A percentile compares a stretch with the other conserved stretches of the same genome.
Evolutionary conservation across 495 filamentous ascomycete species (phyloP).

Genomic region (Wilcoxina mikolae): DNA sequence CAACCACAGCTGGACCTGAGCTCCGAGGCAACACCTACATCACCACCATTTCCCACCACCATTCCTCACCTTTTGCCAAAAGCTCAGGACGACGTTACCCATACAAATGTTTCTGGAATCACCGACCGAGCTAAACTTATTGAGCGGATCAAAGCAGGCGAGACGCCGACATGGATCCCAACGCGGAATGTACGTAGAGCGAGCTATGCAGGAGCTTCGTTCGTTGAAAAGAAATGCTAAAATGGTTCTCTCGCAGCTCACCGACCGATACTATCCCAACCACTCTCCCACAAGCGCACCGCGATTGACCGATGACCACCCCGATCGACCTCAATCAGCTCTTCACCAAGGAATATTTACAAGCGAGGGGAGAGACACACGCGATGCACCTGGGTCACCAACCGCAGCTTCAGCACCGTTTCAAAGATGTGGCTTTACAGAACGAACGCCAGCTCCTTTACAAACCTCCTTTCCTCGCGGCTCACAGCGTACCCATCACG

Average conservation of each 20-base stretch:
- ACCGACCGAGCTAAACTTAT: constrained; percentile 65
- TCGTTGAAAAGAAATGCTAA: constrained; percentile 13
- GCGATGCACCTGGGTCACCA: neutral
- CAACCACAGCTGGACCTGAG: neutral
- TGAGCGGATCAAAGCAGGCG: constrained; percentile 63
- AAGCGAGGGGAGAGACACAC: neutral
- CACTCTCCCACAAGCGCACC: constrained; percentile 12
- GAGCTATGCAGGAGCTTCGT: neutral
- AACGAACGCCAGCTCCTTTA: neutral
- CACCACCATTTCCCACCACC: neutral
- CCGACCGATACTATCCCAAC: constrained; percentile 23
- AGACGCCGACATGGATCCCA: constrained; percentile 61
- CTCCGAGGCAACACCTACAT: neutral
- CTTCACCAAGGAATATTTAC: constrained; percentile 27
- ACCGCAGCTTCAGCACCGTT: neutral
- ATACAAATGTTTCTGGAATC: constrained; percentile 7
- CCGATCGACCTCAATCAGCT: constrained; percentile 24
- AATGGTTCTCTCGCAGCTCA: constrained; percentile 14
- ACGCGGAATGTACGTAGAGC: constrained; percentile 23
- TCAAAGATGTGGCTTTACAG: neutral
- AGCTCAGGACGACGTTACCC: neutral
- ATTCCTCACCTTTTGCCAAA: neutral
- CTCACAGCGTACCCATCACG: constrained; percentile 27
- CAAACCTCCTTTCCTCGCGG: neutral
- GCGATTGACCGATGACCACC: constrained; percentile 25